Percentiles rank a stretch among this genome's conserved stretches.
phyloP scores from a whole-genome alignment of 2,329 filamentous ascomycete species.

The Fusarium marasasianum region DNA sequence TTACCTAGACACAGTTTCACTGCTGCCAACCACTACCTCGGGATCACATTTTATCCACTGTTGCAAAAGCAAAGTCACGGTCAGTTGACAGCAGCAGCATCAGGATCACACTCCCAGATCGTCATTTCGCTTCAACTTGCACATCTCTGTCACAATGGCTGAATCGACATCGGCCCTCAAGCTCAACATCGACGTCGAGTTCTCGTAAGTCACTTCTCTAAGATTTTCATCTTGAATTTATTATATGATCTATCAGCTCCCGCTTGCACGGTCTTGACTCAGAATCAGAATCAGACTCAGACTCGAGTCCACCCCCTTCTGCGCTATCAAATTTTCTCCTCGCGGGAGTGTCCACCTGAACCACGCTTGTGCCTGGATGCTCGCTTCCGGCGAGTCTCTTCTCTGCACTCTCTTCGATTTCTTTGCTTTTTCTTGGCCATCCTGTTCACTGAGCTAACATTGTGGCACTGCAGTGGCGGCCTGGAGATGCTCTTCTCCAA shows the following conservation, averaged over 20 bases:
- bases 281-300: background rate
- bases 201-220: constrained; percentile 58
- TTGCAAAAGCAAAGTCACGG: constrained; percentile 27
- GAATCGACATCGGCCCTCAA: constrained; percentile 38
- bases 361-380: constrained; percentile 32
- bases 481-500: constrained; percentile 94
- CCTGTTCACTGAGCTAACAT: constrained; percentile 27
- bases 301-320: constrained; percentile 11
- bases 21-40: constrained; percentile 1
- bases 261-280: constrained; percentile 12
- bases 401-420: constrained; percentile 8
- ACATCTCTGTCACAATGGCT: constrained; percentile 24
- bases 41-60: constrained; percentile 7
- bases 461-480: constrained; percentile 71
- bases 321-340: constrained; percentile 7
- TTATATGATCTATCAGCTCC: constrained; percentile 42
- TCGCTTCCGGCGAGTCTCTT: constrained; percentile 5
- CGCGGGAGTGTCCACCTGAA: constrained; percentile 16
- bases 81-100: constrained; percentile 4
- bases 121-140: constrained; percentile 9
- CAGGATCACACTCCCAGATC: background rate
- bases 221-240: constrained; percentile 14
- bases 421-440: constrained; percentile 16
- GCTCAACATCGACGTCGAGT: constrained; percentile 76
- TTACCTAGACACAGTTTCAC: background rate